Evolutionary conservation across 306 rosid species (phyloP).

Genomic region (Cercis canadensis): DNA sequence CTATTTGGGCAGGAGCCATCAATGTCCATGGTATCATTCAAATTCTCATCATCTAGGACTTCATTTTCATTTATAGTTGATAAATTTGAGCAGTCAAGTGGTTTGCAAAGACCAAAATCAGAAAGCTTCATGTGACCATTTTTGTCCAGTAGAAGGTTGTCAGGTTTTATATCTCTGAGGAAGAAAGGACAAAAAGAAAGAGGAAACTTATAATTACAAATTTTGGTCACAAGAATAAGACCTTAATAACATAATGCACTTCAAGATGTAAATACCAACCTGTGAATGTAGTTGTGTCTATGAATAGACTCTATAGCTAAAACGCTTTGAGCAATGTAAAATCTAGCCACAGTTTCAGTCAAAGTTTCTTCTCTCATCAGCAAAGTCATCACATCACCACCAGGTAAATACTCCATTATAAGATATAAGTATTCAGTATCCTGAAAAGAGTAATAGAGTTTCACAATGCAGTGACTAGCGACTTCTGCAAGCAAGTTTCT

Average conservation of each 20-base stretch:
- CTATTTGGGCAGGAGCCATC: conserved; percentile 52
- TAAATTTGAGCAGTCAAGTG: conserved; percentile 79
- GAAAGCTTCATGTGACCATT: conserved; percentile 90
- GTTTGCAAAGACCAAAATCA: conserved; percentile 96
- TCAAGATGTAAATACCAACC: conserved; percentile 48
- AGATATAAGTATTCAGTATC: conserved; percentile 84
- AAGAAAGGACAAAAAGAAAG: not conserved
- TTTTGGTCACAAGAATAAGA: conserved; percentile 21
- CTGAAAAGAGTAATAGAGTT: conserved; percentile 92
- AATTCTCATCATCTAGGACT: conserved; percentile 74
- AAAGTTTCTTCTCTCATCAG: conserved; percentile 93
- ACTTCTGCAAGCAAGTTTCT: conserved; percentile 95
- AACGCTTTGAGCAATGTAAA: conserved; percentile 70
- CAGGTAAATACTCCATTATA: conserved; percentile 95
- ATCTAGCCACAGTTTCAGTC: conserved; percentile 88
- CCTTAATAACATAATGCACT: not conserved
- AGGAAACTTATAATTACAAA: conserved; percentile 17
- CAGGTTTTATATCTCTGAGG: conserved; percentile 90
- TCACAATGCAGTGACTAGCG: conserved; percentile 89
- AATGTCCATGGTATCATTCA: conserved; percentile 69
- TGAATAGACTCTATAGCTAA: conserved; percentile 92
- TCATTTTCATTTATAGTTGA: conserved; percentile 79
- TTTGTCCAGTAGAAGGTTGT: conserved; percentile 86
- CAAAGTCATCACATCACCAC: conserved; percentile 97
- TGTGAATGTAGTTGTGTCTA: conserved; percentile 82